Conservation (phyloP, 2,329 filamentous ascomycete species). For the Stagonosporopsis vannaccii region DNA sequence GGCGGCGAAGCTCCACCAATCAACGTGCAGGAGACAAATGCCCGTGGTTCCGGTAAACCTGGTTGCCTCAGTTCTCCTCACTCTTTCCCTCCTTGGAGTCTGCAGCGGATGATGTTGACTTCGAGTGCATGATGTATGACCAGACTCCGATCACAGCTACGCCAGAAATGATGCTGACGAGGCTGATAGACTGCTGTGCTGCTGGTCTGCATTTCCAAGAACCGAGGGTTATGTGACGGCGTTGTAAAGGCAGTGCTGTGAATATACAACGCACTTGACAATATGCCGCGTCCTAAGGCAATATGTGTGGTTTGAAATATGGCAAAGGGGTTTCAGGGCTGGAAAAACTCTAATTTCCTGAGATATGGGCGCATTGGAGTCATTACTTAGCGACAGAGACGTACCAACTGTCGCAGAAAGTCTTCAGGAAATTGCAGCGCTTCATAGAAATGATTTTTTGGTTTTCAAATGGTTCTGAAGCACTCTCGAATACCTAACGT, state of each 20-base stretch:
- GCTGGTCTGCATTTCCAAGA: neutral
- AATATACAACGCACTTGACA: neutral
- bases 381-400: no score
- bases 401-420: no score
- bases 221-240: neutral
- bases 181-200: neutral
- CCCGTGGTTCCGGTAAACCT: neutral
- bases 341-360: no score
- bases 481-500: no score
- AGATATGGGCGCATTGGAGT: no score
- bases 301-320: neutral
- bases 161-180: neutral
- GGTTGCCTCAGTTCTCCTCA: neutral
- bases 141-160: neutral
- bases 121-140: neutral
- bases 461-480: no score
- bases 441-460: no score
- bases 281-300: neutral
- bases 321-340: neutral
- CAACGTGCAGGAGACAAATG: neutral
- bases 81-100: neutral
- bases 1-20: neutral
- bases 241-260: neutral
- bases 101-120: neutral
- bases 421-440: no score